Base-by-base conservation (phyloP, 768 basidiomycete genomes). In the Amanita muscaria region DNA sequence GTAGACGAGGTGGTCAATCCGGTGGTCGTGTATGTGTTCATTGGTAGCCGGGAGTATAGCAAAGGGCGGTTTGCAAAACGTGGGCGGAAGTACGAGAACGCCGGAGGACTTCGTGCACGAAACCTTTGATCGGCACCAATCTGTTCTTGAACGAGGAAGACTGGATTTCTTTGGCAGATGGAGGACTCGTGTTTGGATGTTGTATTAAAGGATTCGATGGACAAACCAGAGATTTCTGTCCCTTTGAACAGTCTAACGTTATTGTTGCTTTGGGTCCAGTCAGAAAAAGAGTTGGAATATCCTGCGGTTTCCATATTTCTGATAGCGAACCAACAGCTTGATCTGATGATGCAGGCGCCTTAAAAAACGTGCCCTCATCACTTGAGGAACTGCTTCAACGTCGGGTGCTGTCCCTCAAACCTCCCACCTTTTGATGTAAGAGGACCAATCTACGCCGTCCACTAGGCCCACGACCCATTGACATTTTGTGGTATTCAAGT, bases 101-200 rank as follows among this genome's bases (percentile, higher is more conserved):
- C 41, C 87, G 76, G 10, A 94, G 72, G 6, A 92, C 85, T 63
- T 94, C 90, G 57, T 88, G 84, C 22, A 94, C 87, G 54, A 93
- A 93, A 4, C 73, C 69, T 51, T 76, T 80, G 50, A 88, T 73
- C 6, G 84, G 80, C 7, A 77, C 65, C 14, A 77, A 57, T 50
- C 57, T 31, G 49, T 43, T 29, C 39, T 41, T 25, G 40, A 47
- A 47, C 38, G 34, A 35, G 49, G 40, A 43, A 12, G 24, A 14
- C 23, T 21, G 23, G 2, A 14, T n/a, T 11, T 27, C 49, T 25
- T 44, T 51, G 42, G 52, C 48, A 29, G 53, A 60, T 15, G 51
- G 59, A 37, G 3, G 49, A n/a, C n/a, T n/a, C n/a, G n/a, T n/a
- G n/a, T n/a, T n/a, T n/a, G n/a, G n/a, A n/a, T n/a, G n/a, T n/a